A percentile compares a stretch with the other conserved stretches of the same genome.
Conservation (phyloP, 2,329 filamentous ascomycete genomes). For the Cytospora schulzeri region DNA sequence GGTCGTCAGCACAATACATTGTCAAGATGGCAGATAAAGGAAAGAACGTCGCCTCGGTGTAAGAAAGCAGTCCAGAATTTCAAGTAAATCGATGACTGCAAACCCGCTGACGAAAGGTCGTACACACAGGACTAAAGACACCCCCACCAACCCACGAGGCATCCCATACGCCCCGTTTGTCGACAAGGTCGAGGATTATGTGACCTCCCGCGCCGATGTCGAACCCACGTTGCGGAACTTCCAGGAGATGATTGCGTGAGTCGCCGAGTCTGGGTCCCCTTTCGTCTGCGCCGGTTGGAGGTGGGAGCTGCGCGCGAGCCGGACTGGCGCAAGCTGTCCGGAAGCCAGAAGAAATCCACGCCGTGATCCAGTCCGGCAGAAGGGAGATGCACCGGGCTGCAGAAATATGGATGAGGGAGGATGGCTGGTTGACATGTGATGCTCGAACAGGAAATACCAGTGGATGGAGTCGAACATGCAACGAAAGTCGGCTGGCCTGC, state of each 20-base stretch:
- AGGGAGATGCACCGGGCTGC: not conserved
- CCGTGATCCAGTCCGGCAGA: not conserved
- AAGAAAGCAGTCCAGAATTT: conserved; percentile 24
- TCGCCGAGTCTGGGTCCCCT: conserved; percentile 27
- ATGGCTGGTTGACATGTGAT: conserved; percentile 8
- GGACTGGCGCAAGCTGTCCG: not conserved
- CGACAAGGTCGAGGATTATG: conserved; percentile 87
- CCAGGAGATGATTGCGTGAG: conserved; percentile 91
- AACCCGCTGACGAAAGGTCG: conserved; percentile 7
- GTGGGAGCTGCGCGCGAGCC: not conserved
- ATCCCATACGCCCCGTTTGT: conserved; percentile 85
- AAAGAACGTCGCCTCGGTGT: conserved; percentile 42
- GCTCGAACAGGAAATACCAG: conserved; percentile 86
- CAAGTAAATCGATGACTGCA: not conserved
- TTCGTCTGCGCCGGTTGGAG: not conserved
- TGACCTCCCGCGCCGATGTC: conserved; percentile 75
- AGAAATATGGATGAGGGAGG: not conserved
- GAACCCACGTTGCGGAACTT: conserved; percentile 81
- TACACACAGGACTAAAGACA: conserved; percentile 46
- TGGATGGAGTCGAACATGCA: conserved; percentile 98
- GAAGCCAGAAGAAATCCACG: not conserved
- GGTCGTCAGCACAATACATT: not conserved
- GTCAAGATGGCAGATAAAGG: conserved; percentile 44
- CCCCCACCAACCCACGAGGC: conserved; percentile 75
- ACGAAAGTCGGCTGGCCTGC: conserved; percentile 75